These are phyloP conservation scores for Scedosporium boydii DNA, from an alignment of 2,329 filamentous ascomycete genomes.

Conservation along the genomic window DNA sequence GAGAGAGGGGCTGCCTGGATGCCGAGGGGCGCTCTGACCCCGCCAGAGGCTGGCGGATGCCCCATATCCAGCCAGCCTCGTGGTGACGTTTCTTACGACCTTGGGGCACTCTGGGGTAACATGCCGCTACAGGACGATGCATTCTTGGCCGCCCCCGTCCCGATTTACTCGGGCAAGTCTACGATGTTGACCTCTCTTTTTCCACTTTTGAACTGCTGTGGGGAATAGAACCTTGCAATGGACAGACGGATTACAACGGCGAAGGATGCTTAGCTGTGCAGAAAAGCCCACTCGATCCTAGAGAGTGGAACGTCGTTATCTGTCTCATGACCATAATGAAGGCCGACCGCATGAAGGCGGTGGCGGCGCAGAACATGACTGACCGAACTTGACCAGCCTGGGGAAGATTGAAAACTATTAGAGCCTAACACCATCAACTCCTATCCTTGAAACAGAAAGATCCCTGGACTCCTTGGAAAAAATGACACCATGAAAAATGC, in stretches of 20 bases:
- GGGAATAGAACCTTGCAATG: neutral
- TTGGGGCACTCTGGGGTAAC: neutral
- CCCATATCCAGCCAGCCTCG: neutral
- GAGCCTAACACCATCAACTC: neutral
- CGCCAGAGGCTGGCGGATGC: neutral
- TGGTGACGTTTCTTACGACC: neutral
- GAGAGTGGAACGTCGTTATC: neutral
- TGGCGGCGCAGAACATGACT: neutral
- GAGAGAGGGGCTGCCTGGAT: neutral
- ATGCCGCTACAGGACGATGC: neutral
- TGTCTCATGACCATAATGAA: neutral
- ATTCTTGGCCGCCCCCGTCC: neutral
- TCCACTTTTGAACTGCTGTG: neutral
- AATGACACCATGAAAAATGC: neutral
- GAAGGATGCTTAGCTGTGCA: neutral
- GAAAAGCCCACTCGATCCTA: neutral
- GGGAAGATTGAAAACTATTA: neutral
- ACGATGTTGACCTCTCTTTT: neutral
- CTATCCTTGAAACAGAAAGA: neutral
- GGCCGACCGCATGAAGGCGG: neutral
- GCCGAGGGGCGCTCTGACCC: neutral
- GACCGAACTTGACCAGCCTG: neutral
- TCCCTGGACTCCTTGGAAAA: neutral
- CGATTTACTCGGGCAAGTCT: neutral
- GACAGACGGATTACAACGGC: neutral